phyloP scores from a whole-genome alignment of 1,139 yeast species.

The Yamadazyma trypodendri region DNA sequence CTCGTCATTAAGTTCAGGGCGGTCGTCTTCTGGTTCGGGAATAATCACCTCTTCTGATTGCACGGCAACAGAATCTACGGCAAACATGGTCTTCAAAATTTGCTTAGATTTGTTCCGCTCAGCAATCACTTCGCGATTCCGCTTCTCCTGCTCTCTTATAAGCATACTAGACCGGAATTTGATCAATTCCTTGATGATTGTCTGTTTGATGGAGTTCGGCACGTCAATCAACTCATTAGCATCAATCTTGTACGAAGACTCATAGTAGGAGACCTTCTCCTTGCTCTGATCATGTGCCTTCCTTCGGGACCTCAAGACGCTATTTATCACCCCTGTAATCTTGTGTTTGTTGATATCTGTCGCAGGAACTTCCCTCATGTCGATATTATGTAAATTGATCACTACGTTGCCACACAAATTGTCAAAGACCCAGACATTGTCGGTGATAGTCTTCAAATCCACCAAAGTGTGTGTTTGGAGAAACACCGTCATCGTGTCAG shows the following conservation, averaged over 20 bases:
- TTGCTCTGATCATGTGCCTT: constrained; percentile 14
- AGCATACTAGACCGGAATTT: constrained; percentile 63
- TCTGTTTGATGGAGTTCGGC: constrained; percentile 58
- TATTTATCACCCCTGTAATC: constrained; percentile 2
- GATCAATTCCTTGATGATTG: constrained; percentile 56
- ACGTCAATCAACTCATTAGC: constrained; percentile 60
- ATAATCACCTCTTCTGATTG: constrained; percentile 5
- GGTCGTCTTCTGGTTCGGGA: constrained; percentile 31
- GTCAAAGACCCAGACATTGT: constrained; percentile 6
- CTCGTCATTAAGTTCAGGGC: constrained; percentile 28
- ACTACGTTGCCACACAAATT: constrained; percentile 8
- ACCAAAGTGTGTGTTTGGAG: constrained; percentile 5
- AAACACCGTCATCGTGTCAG: constrained; percentile 17
- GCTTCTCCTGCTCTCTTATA: constrained; percentile 54
- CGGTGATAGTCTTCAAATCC: constrained; percentile 7
- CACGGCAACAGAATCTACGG: constrained; percentile 23
- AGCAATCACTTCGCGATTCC: constrained; percentile 48
- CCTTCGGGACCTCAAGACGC: background rate
- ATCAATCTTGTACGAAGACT: constrained; percentile 54
- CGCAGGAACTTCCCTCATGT: constrained; percentile 5
- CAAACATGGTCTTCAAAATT: constrained; percentile 50
- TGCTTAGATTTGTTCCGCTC: constrained; percentile 54
- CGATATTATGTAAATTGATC: constrained; percentile 5
- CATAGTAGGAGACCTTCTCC: constrained; percentile 27
- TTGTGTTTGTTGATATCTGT: constrained; percentile 4